phyloP scores from a whole-genome alignment of 306 rosid species.

The cucumber (Cucumis sativus) region Cucumber_9930_V3 NC_026659.2:3921501-3922000 shows the following conservation, averaged over 20 bases:
- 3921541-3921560: conserved; percentile 48
- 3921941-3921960: conserved; percentile 52
- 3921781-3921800: conserved; percentile 48
- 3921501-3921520: conserved; percentile 70
- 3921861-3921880: neutral
- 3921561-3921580: conserved; percentile 51
- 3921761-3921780: conserved; percentile 78
- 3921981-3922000: conserved; percentile 70
- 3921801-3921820: conserved; percentile 77
- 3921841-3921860: too few relatives aligned
- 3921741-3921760: conserved; percentile 43
- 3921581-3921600: conserved; percentile 69
- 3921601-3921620: conserved; percentile 48
- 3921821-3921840: conserved; percentile 33
- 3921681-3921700: conserved; percentile 65
- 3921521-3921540: conserved; percentile 34
- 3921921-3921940: conserved; percentile 66
- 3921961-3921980: conserved; percentile 73
- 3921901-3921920: conserved; percentile 23
- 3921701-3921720: conserved; percentile 78
- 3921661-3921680: conserved; percentile 64
- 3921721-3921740: conserved; percentile 73
- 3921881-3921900: neutral
- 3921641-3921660: conserved; percentile 81
- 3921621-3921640: conserved; percentile 43